Percentiles rank a stretch among this genome's conserved stretches.
phyloP scores from a whole-genome alignment of 768 basidiomycete species.

The Hypsizygus marmoreus region DNA sequence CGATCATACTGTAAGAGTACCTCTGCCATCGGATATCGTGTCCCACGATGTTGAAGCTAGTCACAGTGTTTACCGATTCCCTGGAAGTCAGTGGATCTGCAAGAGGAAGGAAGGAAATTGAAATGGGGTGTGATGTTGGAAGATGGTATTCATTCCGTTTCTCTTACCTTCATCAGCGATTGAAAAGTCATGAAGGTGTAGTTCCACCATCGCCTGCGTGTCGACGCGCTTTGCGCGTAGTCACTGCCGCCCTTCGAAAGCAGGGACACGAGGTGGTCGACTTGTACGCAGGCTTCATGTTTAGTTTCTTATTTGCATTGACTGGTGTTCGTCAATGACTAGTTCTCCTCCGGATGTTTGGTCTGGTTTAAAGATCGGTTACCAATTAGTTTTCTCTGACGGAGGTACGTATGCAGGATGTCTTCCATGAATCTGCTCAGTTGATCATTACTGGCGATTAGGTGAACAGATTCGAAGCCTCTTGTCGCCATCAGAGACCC shows the following conservation, averaged over 20 bases:
- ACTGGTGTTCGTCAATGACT: conserved; percentile 2
- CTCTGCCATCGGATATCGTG: neutral
- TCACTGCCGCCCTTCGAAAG: conserved; percentile 51
- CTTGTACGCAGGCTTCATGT: conserved; percentile 49
- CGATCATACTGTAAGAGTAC: conserved; percentile 51
- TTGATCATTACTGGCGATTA: conserved; percentile 22
- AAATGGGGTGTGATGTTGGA: conserved; percentile 68
- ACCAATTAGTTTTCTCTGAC: conserved; percentile 58
- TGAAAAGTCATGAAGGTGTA: conserved; percentile 40
- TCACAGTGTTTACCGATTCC: conserved; percentile 50
- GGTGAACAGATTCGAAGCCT: conserved; percentile 44
- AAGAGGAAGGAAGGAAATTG: conserved; percentile 48
- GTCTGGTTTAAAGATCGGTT: conserved; percentile 52
- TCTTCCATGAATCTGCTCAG: conserved; percentile 4
- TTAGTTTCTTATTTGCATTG: neutral
- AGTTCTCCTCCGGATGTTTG: conserved; percentile 47
- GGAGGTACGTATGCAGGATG: conserved; percentile 41
- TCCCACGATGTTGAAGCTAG: neutral
- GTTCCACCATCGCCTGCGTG: conserved; percentile 68
- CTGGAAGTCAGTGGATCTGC: conserved; percentile 50
- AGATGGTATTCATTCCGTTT: conserved; percentile 44
- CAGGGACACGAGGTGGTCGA: conserved; percentile 66
- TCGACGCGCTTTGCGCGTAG: conserved; percentile 52
- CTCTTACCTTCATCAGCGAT: neutral
- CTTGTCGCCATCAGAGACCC: conserved; percentile 35